These are phyloP conservation scores for Wallacemonas sp. DNA, from an alignment of 208 protist genomes.

Conservation along the genomic window DNA sequence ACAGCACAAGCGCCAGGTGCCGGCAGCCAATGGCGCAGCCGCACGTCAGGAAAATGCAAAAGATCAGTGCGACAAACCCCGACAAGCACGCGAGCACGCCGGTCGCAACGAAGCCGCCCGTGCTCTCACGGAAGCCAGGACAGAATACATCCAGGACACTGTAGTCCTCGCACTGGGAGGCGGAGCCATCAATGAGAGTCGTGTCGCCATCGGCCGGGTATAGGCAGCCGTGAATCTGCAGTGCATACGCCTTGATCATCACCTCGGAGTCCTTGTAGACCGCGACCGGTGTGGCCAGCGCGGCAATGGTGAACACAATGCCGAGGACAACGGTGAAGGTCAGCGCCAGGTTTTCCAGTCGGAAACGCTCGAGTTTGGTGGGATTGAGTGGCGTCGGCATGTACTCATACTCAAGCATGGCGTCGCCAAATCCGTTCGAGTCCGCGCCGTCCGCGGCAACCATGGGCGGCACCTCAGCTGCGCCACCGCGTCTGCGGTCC, in stretches of 20 bases:
- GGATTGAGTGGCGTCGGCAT: conserved; percentile 39
- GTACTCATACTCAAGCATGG: conserved; percentile 27
- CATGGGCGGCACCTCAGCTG: not conserved
- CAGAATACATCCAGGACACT: conserved; percentile 29
- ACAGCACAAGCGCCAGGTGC: conserved; percentile 31
- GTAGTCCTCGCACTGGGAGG: conserved; percentile 12
- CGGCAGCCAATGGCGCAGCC: conserved; percentile 32
- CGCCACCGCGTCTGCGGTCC: not conserved
- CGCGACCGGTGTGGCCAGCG: conserved; percentile 26
- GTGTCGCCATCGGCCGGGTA: not conserved
- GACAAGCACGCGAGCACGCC: conserved; percentile 24
- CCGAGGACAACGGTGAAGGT: conserved; percentile 19
- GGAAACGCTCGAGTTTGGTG: conserved; percentile 31
- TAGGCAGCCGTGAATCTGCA: conserved; percentile 18
- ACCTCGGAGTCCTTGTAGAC: conserved; percentile 13
- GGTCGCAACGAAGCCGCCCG: conserved; percentile 21
- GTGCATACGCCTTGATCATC: conserved; percentile 20
- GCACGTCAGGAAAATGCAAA: conserved; percentile 20
- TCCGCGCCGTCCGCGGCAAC: not conserved
- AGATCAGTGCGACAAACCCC: conserved; percentile 21
- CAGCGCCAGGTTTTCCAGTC: conserved; percentile 37
- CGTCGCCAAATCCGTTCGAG: conserved; percentile 6
- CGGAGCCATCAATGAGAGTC: not conserved
- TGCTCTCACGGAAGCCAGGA: conserved; percentile 14
- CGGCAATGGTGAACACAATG: conserved; percentile 25